Conservation (phyloP, 352 stramenopile genomes). For the Nothophytophthora sp. region DNA sequence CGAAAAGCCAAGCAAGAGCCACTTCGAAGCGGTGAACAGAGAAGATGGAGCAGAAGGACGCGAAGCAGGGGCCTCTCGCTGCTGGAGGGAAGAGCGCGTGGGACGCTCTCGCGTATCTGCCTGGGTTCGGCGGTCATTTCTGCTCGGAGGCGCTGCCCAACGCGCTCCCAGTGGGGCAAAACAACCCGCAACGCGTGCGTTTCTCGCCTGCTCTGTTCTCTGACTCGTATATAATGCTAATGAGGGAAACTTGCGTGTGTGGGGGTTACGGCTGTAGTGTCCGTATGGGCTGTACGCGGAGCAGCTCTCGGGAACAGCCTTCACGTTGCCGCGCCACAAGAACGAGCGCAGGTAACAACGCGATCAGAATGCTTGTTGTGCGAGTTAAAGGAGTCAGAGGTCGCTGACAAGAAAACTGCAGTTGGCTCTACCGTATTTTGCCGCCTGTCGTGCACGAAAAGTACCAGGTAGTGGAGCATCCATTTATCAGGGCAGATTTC, state of each 20-base stretch:
- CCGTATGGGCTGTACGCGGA: conserved; percentile 94
- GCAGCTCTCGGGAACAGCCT: conserved; percentile 96
- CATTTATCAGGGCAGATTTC: conserved; percentile 76
- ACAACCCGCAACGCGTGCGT: conserved; percentile 90
- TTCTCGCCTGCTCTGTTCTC: no score
- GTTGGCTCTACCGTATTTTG: conserved; percentile 95
- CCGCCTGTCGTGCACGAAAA: conserved; percentile 84
- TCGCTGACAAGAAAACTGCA: conserved; percentile 32
- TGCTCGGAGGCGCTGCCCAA: conserved; percentile 90
- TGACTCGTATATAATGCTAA: not conserved
- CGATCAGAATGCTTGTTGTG: conserved; percentile 22
- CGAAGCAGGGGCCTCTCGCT: not conserved
- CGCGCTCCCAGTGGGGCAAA: conserved; percentile 92
- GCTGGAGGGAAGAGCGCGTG: conserved; percentile 29
- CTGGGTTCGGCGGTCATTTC: conserved; percentile 94
- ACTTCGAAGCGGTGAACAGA: not conserved
- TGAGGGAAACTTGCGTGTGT: not conserved
- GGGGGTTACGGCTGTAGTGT: conserved; percentile 37
- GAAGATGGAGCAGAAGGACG: not conserved
- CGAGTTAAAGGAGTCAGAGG: not conserved
- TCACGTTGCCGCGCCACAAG: conserved; percentile 91
- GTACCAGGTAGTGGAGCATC: conserved; percentile 48
- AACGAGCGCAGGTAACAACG: conserved; percentile 84
- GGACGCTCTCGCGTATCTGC: conserved; percentile 83
- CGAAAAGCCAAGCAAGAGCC: not conserved